Evolutionary conservation across 345 rosid species (phyloP).

Genomic region (Crucihimalaya himalaica): DNA sequence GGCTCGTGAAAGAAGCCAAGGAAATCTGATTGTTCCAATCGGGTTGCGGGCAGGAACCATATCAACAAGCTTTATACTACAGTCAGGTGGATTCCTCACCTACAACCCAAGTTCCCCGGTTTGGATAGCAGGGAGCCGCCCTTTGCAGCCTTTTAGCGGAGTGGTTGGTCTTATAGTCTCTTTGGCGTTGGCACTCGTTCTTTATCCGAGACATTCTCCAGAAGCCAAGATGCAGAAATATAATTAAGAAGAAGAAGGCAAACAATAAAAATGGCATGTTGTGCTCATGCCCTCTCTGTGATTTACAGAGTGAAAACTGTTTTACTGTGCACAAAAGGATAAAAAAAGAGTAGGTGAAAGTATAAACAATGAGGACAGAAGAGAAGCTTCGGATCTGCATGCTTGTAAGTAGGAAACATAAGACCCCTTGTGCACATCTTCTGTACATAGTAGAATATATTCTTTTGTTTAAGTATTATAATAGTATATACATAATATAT

Average conservation of each 20-base stretch:
- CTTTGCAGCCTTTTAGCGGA: constrained; percentile 83
- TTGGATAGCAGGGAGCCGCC: constrained; percentile 70
- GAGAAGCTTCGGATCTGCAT: constrained; percentile 11
- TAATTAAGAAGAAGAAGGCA: background rate
- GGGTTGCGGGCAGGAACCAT: constrained; percentile 74
- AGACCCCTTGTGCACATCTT: constrained; percentile 22
- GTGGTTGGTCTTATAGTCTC: constrained; percentile 65
- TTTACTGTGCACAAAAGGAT: background rate
- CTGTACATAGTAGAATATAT: constrained; percentile 18
- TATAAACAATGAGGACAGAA: constrained; percentile 6
- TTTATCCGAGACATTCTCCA: constrained; percentile 58
- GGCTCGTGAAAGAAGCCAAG: constrained; percentile 56
- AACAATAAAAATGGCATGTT: background rate
- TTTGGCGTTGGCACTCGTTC: constrained; percentile 51
- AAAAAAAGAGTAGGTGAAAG: constrained; percentile 4
- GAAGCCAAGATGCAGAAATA: constrained; percentile 28
- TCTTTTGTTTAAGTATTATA: background rate
- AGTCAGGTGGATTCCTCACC: constrained; percentile 62
- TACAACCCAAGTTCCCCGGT: constrained; percentile 47
- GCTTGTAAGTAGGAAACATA: constrained; percentile 28
- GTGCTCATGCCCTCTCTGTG: constrained; percentile 9
- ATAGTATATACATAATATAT: constrained; percentile 18
- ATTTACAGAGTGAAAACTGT: background rate
- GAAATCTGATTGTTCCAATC: constrained; percentile 67
- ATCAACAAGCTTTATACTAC: constrained; percentile 63